These are phyloP conservation scores for Vitis vinifera DNA, from an alignment of 164 flowering plant species.

Conservation along the genomic window ASM3070453v1 NC_081819.1:17938501-17939000, in stretches of 20 bases:
- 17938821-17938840: slow-evolving; percentile 28
- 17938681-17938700: not conserved
- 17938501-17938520: too few relatives aligned
- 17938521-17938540: not conserved
- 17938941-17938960: slow-evolving; percentile 42
- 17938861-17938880: slow-evolving; percentile 19
- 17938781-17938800: slow-evolving; percentile 30
- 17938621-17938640: too few relatives aligned
- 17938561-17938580: too few relatives aligned
- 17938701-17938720: not conserved
- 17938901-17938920: slow-evolving; percentile 27
- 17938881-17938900: slow-evolving; percentile 41
- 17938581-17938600: too few relatives aligned
- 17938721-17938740: not conserved
- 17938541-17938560: too few relatives aligned
- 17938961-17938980: not conserved
- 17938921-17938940: slow-evolving; percentile 8
- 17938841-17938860: slow-evolving; percentile 42
- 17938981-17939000: too few relatives aligned
- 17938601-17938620: too few relatives aligned
- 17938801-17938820: slow-evolving; percentile 15
- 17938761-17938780: slow-evolving; percentile 21
- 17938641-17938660: too few relatives aligned
- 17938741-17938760: slow-evolving; percentile 3
- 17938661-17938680: too few relatives aligned